Base-by-base conservation (phyloP, 1,284 basidiomycete species). In the Bondarzewia mesenterica region DNA sequence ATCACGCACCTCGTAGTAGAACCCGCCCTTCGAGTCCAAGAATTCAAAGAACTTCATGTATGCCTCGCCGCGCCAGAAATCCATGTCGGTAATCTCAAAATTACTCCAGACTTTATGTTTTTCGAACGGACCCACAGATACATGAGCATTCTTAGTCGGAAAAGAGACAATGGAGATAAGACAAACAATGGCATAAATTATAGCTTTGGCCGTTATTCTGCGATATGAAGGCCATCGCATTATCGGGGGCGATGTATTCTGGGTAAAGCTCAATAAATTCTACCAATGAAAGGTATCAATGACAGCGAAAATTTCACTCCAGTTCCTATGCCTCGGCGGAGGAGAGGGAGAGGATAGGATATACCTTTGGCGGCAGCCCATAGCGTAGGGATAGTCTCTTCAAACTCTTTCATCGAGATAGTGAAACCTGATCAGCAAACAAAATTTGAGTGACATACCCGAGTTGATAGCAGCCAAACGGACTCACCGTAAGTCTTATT, bases 171-270 rank as follows among this genome's bases (percentile, higher is more conserved):
- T 36, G 25, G 15, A 60, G 70, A 47, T 61, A 78, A n/a, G n/a
- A n/a, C n/a, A n/a, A n/a, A n/a, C 80, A 89, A 62, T 89, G 88
- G 59, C 87, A 91, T 45, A 79, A 68, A 63, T 89, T 91, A 64
- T 83, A 86, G 2, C 69, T 72, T 40, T 73, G 58, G 29, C 85
- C 81, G 20, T 71, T 69, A 58, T 91, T 75, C 38, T 82, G 73
- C 25, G 77, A 80, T 57, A 91, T 62, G 66, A 86, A 92, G 5
- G 66, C 63, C 65, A 90, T 75, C 2, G 81, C 73, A 62, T 90
- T 90, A 57, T 82, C 73, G 42, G 74, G 63, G 0, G 78, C 71
- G 22, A 91, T 58, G 54, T 80, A 74, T 52, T 88, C 66, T 0
- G 86, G 83, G 58, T 89, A 67, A 44, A 66, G 48, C 20, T 68